Base-by-base conservation (phyloP, 176 grass and related monocot species). In the Ensete glaucum region DNA sequence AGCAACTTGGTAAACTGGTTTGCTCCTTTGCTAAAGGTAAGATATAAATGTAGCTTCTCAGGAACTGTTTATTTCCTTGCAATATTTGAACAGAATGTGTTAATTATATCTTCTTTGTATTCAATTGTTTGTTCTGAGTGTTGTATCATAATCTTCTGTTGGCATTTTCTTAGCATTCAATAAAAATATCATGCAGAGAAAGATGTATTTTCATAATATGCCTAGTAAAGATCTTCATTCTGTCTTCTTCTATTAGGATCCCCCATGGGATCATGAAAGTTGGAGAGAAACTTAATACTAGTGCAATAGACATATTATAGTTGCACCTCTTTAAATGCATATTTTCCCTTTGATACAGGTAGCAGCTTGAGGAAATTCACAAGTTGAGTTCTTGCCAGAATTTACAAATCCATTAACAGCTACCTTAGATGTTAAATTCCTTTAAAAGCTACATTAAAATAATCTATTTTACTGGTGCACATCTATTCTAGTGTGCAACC, bases 1-100 rank as follows among this genome's bases (percentile, higher is more conserved):
- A 91, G 53, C 52, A 90, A 93, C 50, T 73, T 97, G 17, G 75
- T 89, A 10, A 88, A 97, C 26, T 90, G 82, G 77, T 93, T 97
- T 20, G 77, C 85, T 19, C 88, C 80, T 60, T 71, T 89, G 49
- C 82, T 98, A 60, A 98, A 98, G 93, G 93, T 96, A 78, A 52
- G 50, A 21, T 12, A 14, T 6, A 80, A 74, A 19, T 34, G 9
- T n/a, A 24, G 70, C 76, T n/a, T 50, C 78, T 77, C 26, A 63
- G 21, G n/a, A 65, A 11, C 20, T 65, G 63, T 11, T 65, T 65
- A 65, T 65, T 34, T 43, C 34, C 34, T 43, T 43, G 0, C 34
- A 43, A 43, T 43, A 43, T 34, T 34, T 34, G 29, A 34, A 5
- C 29, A 34, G 29, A 34, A 34, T 3, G 3, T 34, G 29, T 5